Percentiles rank a stretch among this genome's conserved stretches.
phyloP scores from a whole-genome alignment of 768 basidiomycete species.

The Trametes meyenii region DNA sequence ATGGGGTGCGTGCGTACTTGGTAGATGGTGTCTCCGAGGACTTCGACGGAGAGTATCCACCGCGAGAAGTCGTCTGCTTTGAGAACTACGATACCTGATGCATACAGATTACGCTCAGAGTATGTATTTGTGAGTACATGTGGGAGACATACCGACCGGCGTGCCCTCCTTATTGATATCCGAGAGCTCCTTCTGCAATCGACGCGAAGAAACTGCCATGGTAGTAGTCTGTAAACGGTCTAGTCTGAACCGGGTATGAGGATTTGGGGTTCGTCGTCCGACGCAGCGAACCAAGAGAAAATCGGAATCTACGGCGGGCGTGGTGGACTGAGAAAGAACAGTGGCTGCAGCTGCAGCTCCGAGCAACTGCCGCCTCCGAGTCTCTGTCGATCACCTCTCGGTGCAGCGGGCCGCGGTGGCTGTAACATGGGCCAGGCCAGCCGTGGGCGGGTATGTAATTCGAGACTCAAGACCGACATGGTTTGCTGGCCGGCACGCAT shows the following conservation, averaged over 20 bases:
- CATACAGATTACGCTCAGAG: not conserved
- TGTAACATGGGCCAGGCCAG: too few species aligned
- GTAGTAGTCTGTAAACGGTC: not conserved
- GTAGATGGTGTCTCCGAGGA: slow-evolving; percentile 84
- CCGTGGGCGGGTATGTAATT: too few species aligned
- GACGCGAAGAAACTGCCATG: slow-evolving; percentile 37
- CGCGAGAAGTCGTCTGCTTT: slow-evolving; percentile 76
- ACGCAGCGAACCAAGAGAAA: too few species aligned
- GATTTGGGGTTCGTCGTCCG: not conserved
- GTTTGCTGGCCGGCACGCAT: not conserved
- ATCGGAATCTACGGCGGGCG: too few species aligned
- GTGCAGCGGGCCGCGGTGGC: not conserved
- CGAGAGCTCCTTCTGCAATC: slow-evolving; percentile 70
- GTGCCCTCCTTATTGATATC: slow-evolving; percentile 70
- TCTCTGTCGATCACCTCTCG: not conserved
- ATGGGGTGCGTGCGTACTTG: slow-evolving; percentile 45
- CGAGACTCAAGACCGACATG: too few species aligned
- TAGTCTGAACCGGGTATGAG: not conserved
- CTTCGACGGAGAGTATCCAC: slow-evolving; percentile 80
- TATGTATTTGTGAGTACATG: not conserved
- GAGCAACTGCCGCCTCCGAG: not conserved
- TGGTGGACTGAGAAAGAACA: not conserved
- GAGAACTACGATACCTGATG: slow-evolving; percentile 69
- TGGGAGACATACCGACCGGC: slow-evolving; percentile 54
- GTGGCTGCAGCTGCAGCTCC: not conserved